Conservation (phyloP, 2,329 filamentous ascomycete species). For the Chaetothyriales sp. region DNA sequence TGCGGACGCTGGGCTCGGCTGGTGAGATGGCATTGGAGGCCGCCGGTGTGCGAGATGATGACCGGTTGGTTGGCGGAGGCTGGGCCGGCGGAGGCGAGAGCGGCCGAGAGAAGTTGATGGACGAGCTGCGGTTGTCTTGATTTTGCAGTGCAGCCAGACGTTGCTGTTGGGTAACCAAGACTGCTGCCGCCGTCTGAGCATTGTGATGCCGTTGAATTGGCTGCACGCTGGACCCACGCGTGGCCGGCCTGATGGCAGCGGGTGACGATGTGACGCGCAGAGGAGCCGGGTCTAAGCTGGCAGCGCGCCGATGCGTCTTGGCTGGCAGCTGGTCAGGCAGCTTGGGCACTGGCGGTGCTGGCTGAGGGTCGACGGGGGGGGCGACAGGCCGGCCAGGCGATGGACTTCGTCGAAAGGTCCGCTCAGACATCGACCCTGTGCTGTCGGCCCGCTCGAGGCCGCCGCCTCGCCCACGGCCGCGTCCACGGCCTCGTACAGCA, state of each 20-base stretch:
- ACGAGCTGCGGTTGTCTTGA: constrained; percentile 25
- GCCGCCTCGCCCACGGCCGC: constrained; percentile 22
- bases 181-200: neutral
- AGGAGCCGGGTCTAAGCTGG: constrained; percentile 36
- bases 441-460: constrained; percentile 52
- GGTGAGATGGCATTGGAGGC: constrained; percentile 13
- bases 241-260: constrained; percentile 16
- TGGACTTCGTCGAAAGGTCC: constrained; percentile 69
- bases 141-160: constrained; percentile 21
- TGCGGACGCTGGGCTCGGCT: constrained; percentile 13
- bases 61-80: constrained; percentile 3
- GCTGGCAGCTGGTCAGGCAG: constrained; percentile 36
- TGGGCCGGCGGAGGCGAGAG: constrained; percentile 25
- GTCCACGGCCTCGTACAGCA: constrained; percentile 3
- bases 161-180: neutral
- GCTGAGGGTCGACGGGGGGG: constrained; percentile 26
- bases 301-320: constrained; percentile 26
- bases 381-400: constrained; percentile 38
- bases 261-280: constrained; percentile 33
- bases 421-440: constrained; percentile 69
- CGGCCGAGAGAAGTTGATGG: constrained; percentile 34
- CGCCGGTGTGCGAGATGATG: neutral
- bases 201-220: neutral
- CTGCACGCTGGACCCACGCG: neutral
- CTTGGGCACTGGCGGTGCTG: constrained; percentile 58